These are phyloP conservation scores for Gelatoporia subvermispora DNA, from an alignment of 768 basidiomycete species.

Conservation along the genomic window DNA sequence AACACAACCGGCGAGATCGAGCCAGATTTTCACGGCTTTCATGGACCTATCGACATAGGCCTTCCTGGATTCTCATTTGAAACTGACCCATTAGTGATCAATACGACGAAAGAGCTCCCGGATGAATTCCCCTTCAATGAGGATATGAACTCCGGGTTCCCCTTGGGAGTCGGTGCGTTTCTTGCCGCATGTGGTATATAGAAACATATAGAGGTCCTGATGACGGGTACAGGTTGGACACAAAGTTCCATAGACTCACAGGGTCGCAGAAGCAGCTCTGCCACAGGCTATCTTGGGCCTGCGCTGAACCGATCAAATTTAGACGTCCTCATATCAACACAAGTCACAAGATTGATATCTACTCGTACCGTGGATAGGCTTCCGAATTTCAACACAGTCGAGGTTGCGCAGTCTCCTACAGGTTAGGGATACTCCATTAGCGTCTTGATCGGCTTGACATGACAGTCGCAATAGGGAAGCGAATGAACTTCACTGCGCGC, in stretches of 20 bases:
- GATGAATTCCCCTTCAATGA: constrained; percentile 37
- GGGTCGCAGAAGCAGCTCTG: constrained; percentile 4
- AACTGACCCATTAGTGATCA: constrained; percentile 17
- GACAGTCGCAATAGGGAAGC: background rate
- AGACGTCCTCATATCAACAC: constrained; percentile 6
- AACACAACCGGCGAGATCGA: constrained; percentile 18
- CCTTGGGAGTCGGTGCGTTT: constrained; percentile 37
- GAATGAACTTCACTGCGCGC: constrained; percentile 7
- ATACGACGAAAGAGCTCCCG: constrained; percentile 29
- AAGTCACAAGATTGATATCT: constrained; percentile 4
- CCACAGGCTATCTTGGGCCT: constrained; percentile 3
- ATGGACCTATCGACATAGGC: constrained; percentile 19
- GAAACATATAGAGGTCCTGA: too few species aligned
- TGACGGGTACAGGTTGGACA: constrained; percentile 3
- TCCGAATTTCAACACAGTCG: constrained; percentile 5
- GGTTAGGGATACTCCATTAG: background rate
- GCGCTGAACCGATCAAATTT: constrained; percentile 1
- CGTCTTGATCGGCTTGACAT: background rate
- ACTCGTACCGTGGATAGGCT: background rate
- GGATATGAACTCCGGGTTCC: constrained; percentile 39
- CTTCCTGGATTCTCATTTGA: constrained; percentile 2
- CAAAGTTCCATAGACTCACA: constrained; percentile 7
- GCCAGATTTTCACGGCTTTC: constrained; percentile 17
- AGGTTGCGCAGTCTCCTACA: constrained; percentile 3
- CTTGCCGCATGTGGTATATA: too few species aligned